Percentiles rank a stretch among this genome's conserved stretches.
phyloP scores from a whole-genome alignment of 768 basidiomycete genomes.

The Serendipita vermifera region DNA sequence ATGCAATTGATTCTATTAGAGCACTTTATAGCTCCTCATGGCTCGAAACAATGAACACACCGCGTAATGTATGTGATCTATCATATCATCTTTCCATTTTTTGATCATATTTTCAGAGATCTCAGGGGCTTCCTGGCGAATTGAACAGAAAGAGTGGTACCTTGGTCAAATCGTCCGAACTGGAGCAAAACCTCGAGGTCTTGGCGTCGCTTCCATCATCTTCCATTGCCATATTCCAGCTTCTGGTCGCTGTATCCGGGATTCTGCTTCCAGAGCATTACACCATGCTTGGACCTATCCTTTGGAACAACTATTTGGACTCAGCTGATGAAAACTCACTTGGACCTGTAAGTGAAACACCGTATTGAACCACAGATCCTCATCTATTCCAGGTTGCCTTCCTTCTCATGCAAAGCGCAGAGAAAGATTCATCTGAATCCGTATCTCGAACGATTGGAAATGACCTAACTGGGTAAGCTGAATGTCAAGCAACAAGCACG shows the following conservation, averaged over 20 bases:
- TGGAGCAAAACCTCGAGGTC: constrained; percentile 16
- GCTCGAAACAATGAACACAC: not conserved
- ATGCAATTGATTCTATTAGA: constrained; percentile 32
- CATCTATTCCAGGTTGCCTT: constrained; percentile 34
- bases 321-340: constrained; percentile 28
- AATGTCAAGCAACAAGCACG: too few relatives aligned
- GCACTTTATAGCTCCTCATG: constrained; percentile 39
- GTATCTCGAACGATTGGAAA: constrained; percentile 34
- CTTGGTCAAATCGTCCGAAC: not conserved
- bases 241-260: constrained; percentile 51
- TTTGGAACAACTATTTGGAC: constrained; percentile 46
- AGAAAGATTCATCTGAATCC: constrained; percentile 41
- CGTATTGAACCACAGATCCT: not conserved
- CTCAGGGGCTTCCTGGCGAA: too few relatives aligned
- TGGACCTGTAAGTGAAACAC: constrained; percentile 34
- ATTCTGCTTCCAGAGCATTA: constrained; percentile 40
- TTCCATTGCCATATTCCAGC: constrained; percentile 36
- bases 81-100: too few relatives aligned
- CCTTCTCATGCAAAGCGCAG: constrained; percentile 59
- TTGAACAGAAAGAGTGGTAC: too few relatives aligned
- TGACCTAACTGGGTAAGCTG: constrained; percentile 43
- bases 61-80: too few relatives aligned
- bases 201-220: constrained; percentile 35
- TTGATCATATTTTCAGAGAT: too few relatives aligned
- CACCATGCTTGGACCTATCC: constrained; percentile 35